Evolutionary conservation across 1,284 basidiomycete genomes (phyloP), one percentile per base, ranked within the genome.

Genomic region (Ceratobasidium sp.): DNA sequence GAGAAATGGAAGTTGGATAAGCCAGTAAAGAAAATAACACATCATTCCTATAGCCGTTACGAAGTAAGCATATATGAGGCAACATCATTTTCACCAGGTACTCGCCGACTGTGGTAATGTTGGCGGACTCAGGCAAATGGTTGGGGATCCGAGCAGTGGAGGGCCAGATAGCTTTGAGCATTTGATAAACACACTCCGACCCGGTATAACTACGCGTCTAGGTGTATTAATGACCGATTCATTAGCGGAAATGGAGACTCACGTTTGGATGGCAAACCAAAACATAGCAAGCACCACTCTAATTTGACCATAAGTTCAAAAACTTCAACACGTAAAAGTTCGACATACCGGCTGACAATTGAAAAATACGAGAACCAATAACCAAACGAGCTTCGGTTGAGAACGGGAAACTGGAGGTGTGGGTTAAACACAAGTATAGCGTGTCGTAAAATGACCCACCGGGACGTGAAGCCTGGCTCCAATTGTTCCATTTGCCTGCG

Each of bases 21-120:
- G 81, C 93, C 92, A 94, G 84, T 90, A 94, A 41, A 95, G 81
- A 82, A 93, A 89, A 82, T 93, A 95, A 80, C 90, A 93, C 83
- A 92, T 87, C 81, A 93, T 87, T 9, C 86, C 87, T 85, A 77
- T 27, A 27, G 44, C 15, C 53, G 24, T 75, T 78, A 29, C 0
- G 47, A 66, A 75, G 27, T 15, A 59, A 31, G 69, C 67, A 27
- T 67, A 50, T 51, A 29, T 50, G 24, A 56, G 31, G 57, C n/a
- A 22, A 50, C 54, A 17, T 53, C 48, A 51, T 2, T 41, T 41
- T 41, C 11, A 5, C 4, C 36, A 11, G 4, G 36, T 41, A 64
- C 45, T 56, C 19, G 69, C 90, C 89, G 51, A 84, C 82, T 0
- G 89, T 89, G 1, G 91, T 93, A 66, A 93, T 91, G 74, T 90